Evolutionary conservation across 2,329 filamentous ascomycete species (phyloP).

Genomic region (Balansia obtecta): DNA sequence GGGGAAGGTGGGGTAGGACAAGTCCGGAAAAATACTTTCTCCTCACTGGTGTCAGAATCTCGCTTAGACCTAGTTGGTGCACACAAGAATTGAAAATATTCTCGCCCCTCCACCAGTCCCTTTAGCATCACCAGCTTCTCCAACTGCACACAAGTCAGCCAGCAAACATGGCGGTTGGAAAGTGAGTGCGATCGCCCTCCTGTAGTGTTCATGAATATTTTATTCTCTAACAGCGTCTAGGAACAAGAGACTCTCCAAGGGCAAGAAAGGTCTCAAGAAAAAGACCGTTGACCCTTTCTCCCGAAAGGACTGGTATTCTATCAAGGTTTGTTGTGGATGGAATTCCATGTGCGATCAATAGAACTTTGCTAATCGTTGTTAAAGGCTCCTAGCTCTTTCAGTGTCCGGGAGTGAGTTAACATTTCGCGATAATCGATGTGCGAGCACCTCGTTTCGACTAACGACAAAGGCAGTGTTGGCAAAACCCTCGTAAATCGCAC

Average conservation of each 20-base stretch:
- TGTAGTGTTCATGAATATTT: background rate
- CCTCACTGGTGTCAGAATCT: conserved; percentile 13
- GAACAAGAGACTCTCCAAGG: conserved; percentile 99
- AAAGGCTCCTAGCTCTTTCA: conserved; percentile 88
- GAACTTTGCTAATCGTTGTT: conserved; percentile 7
- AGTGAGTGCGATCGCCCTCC: conserved; percentile 29
- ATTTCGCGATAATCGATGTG: background rate
- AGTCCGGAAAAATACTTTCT: conserved; percentile 11
- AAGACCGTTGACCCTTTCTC: conserved; percentile 94
- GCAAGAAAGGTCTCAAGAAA: conserved; percentile 99
- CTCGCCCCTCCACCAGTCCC: conserved; percentile 27
- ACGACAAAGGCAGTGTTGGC: conserved; percentile 58
- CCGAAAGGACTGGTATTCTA: conserved; percentile 97
- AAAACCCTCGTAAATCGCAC: conserved; percentile 99
- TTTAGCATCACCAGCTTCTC: conserved; percentile 31
- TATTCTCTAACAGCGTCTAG: conserved; percentile 29
- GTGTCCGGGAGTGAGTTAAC: conserved; percentile 78
- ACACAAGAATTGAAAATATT: conserved; percentile 29
- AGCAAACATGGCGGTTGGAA: conserved; percentile 50
- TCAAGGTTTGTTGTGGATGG: conserved; percentile 56
- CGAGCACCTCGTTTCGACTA: background rate
- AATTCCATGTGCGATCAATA: too few species aligned
- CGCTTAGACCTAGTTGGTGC: conserved; percentile 27
- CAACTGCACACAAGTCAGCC: conserved; percentile 32
- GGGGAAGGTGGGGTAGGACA: background rate